Conservation (phyloP, 2,329 filamentous ascomycete species). For the Aspergillus japonicus region DNA sequence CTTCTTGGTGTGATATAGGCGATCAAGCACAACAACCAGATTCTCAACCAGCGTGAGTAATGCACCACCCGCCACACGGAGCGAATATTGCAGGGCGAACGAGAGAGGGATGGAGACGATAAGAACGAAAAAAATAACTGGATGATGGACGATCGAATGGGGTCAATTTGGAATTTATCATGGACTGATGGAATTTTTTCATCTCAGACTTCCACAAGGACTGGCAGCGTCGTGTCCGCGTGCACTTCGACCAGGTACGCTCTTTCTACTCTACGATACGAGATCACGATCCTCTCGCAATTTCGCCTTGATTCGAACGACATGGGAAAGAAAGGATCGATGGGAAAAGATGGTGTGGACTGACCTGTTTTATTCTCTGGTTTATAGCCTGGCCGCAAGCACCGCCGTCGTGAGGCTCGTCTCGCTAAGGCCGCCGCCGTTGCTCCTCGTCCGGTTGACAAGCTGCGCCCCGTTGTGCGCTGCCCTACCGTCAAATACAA, state of each 20-base stretch:
- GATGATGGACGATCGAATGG: constrained; percentile 6
- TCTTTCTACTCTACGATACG: constrained; percentile 31
- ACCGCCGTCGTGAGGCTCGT: constrained; percentile 84
- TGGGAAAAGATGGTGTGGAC: constrained; percentile 23
- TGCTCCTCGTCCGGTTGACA: constrained; percentile 95
- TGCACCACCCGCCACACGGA: not conserved
- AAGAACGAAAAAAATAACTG: not conserved
- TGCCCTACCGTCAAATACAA: constrained; percentile 99
- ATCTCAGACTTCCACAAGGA: constrained; percentile 93
- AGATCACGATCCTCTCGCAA: constrained; percentile 17
- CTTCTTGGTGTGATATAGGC: constrained; percentile 57
- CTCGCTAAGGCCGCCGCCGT: constrained; percentile 92
- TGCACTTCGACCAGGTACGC: constrained; percentile 99
- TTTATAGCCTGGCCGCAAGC: constrained; percentile 91
- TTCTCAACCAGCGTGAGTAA: constrained; percentile 86
- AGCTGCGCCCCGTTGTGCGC: constrained; percentile 91
- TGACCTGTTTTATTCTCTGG: constrained; percentile 35
- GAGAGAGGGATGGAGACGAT: not conserved
- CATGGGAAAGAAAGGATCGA: constrained; percentile 13
- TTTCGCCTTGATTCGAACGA: constrained; percentile 11
- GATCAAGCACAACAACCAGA: constrained; percentile 99
- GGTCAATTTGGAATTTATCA: constrained; percentile 17
- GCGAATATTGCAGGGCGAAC: not conserved
- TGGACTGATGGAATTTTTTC: constrained; percentile 30
- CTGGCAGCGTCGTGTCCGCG: constrained; percentile 98